Evolutionary conservation across 192 early-diverging fungal genomes (phyloP), one percentile per base, ranked within the genome.

Genomic region (Rhizoclosmatium sp.): DNA sequence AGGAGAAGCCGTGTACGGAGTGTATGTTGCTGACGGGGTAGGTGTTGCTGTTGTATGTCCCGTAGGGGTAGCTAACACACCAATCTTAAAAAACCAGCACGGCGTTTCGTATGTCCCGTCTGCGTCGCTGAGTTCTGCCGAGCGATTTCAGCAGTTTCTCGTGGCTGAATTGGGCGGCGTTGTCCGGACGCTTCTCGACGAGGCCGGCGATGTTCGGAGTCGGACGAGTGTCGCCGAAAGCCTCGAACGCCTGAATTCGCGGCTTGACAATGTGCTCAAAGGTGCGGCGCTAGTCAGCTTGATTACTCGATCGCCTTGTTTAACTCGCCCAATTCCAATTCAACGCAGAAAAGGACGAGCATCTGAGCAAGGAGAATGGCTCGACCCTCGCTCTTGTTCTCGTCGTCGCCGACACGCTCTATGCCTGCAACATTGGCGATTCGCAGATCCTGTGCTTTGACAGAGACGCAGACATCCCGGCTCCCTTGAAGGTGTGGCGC

Each of bases 291-390:
- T 31, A 23, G 39, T 65, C 39, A 39, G n/a, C 19, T 23, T 45
- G 23, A 12, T 60, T 9, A 3, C 48, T 19, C 21, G 23, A 16
- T 23, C 7, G 42, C 16, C 68, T 42, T 1, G 9, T 51, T 41
- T 47, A n/a, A n/a, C 19, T 65, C 40, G n/a, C 65, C 39, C 56
- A 51, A 40, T 47, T 5, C 31, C 39, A 47, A 10, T 47, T 49
- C 9, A 60, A 9, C 10, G 42, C 21, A 75, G 73, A 41, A 21
- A 4, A 46, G 5, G 61, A 75, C 45, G 56, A 59, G 19, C 73
- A 75, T 47, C 61, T 75, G 7, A 62, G 73, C 60, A 75, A 75
- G 39, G 73, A 75, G 46, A 75, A 75, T 45, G 73, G 73, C 2
- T 64, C 59, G 46, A 75, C 73, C 1, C 23, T 75, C 1, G 61